Conservation (phyloP, 2,329 filamentous ascomycete genomes). For the Diaporthe ilicicola region DNA sequence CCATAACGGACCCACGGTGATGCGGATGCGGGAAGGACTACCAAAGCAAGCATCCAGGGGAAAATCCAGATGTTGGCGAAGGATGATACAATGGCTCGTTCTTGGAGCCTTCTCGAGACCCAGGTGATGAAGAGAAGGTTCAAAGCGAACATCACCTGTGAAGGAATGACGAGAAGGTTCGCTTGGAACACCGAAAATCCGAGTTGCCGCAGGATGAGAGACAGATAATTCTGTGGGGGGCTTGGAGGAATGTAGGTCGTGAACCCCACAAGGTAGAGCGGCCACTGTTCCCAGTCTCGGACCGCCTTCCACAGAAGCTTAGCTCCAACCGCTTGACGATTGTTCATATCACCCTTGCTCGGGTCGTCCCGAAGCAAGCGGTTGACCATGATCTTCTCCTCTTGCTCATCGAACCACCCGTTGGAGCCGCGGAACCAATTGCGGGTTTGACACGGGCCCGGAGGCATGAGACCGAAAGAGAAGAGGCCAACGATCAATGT, state of each 20-base stretch:
- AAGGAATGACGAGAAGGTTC: conserved; percentile 46
- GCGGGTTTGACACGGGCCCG: conserved; percentile 58
- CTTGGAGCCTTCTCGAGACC: conserved; percentile 51
- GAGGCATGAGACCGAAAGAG: conserved; percentile 55
- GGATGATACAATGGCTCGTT: conserved; percentile 50
- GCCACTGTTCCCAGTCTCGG: conserved; percentile 70
- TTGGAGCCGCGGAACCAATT: conserved; percentile 64
- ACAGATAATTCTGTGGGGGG: conserved; percentile 54
- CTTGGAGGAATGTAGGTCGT: conserved; percentile 53
- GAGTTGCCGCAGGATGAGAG: conserved; percentile 52
- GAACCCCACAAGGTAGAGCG: conserved; percentile 61
- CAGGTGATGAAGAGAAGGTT: conserved; percentile 57
- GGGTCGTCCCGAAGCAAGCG: conserved; percentile 68
- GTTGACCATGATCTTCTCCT: conserved; percentile 71
- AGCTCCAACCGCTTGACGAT: conserved; percentile 58
- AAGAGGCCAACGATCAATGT: conserved; percentile 53
- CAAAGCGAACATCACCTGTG: conserved; percentile 37
- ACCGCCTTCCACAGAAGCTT: conserved; percentile 59
- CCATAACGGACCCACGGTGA: conserved; percentile 50
- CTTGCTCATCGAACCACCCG: conserved; percentile 70
- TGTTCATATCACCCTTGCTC: conserved; percentile 69
- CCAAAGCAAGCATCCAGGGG: conserved; percentile 49
- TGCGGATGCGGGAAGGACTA: conserved; percentile 40
- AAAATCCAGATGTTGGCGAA: conserved; percentile 54
- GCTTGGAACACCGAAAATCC: conserved; percentile 56